phyloP scores from a whole-genome alignment of 1,139 yeast species.

The Oligophagozyma castellii region DNA sequence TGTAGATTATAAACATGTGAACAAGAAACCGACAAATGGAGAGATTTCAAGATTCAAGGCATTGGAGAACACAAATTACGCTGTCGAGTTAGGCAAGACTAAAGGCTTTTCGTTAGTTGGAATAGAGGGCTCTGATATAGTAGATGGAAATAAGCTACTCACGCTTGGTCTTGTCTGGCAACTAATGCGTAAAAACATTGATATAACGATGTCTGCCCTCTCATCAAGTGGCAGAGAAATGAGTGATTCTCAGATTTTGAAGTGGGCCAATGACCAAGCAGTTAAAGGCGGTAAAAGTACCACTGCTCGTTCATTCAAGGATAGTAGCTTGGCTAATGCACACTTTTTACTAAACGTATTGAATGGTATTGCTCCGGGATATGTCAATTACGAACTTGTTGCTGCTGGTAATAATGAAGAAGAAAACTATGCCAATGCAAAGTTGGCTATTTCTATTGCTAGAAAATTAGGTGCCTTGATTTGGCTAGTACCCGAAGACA shows the following conservation, averaged over 20 bases:
- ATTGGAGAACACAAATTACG: constrained; percentile 89
- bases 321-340: constrained; percentile 59
- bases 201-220: constrained; percentile 62
- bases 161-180: constrained; percentile 98
- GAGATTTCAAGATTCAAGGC: constrained; percentile 87
- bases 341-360: constrained; percentile 79
- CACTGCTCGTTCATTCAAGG: constrained; percentile 73
- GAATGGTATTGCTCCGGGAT: constrained; percentile 91
- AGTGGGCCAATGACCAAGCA: constrained; percentile 86
- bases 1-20: constrained; percentile 67
- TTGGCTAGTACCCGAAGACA: constrained; percentile 99
- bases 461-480: constrained; percentile 95
- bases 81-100: constrained; percentile 89
- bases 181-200: constrained; percentile 91
- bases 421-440: constrained; percentile 85
- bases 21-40: constrained; percentile 66
- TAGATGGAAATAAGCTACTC: constrained; percentile 81
- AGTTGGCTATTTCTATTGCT: constrained; percentile 93
- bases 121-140: constrained; percentile 94
- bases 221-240: constrained; percentile 62
- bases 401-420: constrained; percentile 67
- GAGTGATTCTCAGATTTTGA: constrained; percentile 72
- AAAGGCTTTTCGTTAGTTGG: constrained; percentile 90
- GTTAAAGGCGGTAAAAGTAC: constrained; percentile 67
- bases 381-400: constrained; percentile 89